Base-by-base conservation (phyloP, 192 early-diverging fungal genomes). In the Podila minutissima region DNA sequence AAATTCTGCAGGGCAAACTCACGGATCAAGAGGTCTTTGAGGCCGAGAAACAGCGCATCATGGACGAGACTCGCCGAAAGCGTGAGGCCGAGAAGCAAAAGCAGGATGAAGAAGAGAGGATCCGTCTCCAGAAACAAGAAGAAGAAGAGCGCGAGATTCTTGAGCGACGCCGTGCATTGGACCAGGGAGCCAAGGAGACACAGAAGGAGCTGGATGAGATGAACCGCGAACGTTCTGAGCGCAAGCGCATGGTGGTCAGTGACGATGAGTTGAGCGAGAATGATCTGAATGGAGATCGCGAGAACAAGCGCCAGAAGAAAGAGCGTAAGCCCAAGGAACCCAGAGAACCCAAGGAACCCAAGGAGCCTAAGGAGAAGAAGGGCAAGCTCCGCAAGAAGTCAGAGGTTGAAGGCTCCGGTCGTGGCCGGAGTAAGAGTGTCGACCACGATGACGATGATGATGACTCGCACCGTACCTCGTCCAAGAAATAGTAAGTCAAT, bases 21-120 rank as follows among this genome's bases (percentile, higher is more conserved):
- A 72, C 82, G 48, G 91, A 91, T 28, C 93, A 94, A 50, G 83
- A 86, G 46, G 64, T 83, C 10, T 88, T 89, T 69, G 93, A 93
- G 58, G 84, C 76, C 5, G 84, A 89, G 41, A 85, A 86, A 46
- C 72, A 88, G 59, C 77, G 81, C 37, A 72, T 82, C 33, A 63
- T 86, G 20, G 86, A 90, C 17, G 86, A 88, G 33, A 83, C 86
- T 4, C 86, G 87, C 61, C 81, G 71, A 66, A 88, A 85, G 62
- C 89, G 90, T 57, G 89, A 88, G 49, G 85, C 83, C 22, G 89
- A 89, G 29, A 67, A 69, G n/a, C 65, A n/a, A 6, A 83, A 82
- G 33, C 77, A 74, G 19, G 67, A 83, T 11, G 83, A 83, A 24
- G 75, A 69, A 64, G 75, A 83, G 28, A 64, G 58, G 64, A 85